phyloP scores from a whole-genome alignment of 1,284 basidiomycete genomes.

The Cryptococcus wingfieldii region DNA sequence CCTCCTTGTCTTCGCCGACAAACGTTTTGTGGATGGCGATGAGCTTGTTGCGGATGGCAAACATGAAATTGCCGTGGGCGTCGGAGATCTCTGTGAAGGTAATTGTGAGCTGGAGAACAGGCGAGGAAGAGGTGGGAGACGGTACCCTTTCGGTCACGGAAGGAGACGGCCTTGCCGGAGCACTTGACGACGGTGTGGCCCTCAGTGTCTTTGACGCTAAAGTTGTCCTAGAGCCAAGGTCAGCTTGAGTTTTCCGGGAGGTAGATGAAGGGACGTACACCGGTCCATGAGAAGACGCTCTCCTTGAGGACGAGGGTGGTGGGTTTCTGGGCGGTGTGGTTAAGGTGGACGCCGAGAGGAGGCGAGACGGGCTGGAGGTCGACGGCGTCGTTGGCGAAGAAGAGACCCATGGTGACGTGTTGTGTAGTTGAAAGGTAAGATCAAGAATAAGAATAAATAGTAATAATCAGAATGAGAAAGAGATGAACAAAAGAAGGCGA shows the following conservation, averaged over 20 bases:
- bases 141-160: slow-evolving; percentile 43
- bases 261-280: slow-evolving; percentile 20
- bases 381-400: slow-evolving; percentile 20
- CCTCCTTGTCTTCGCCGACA: slow-evolving; percentile 30
- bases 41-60: slow-evolving; percentile 36
- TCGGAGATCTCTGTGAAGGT: slow-evolving; percentile 30
- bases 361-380: slow-evolving; percentile 35
- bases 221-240: slow-evolving; percentile 30
- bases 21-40: slow-evolving; percentile 32
- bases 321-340: slow-evolving; percentile 28
- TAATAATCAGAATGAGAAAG: too few relatives aligned
- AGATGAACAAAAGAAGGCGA: too few relatives aligned
- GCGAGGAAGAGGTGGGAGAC: not conserved
- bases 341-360: slow-evolving; percentile 34
- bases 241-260: not conserved
- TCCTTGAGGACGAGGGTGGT: slow-evolving; percentile 44
- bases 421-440: not conserved
- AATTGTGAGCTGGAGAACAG: not conserved
- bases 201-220: slow-evolving; percentile 37
- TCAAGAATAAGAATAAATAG: too few relatives aligned
- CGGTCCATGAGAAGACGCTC: slow-evolving; percentile 39
- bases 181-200: slow-evolving; percentile 35
- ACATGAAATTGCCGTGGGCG: slow-evolving; percentile 32
- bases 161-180: slow-evolving; percentile 32
- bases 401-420: slow-evolving; percentile 27